Percentiles rank a stretch among this genome's conserved stretches.
Conservation (phyloP, 202 grass and related monocot genomes). For the Schoenoplectus tabernaemontani region DNA sequence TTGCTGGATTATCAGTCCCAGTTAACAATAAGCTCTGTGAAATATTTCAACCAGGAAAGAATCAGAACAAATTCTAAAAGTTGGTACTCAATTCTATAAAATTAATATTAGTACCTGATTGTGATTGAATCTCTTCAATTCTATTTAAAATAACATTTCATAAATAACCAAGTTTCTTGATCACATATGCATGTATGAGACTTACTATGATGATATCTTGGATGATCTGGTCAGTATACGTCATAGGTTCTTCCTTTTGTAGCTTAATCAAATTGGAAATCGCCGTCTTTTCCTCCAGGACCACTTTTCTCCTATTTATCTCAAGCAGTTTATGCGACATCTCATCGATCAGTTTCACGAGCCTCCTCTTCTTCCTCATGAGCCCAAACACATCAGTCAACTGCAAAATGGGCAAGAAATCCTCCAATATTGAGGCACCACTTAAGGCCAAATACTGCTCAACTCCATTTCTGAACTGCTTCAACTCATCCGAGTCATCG, state of each 20-base stretch:
- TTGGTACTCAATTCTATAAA: neutral
- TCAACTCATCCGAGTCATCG: neutral
- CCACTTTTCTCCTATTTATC: neutral
- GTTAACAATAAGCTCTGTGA: conserved; percentile 2
- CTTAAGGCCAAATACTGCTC: conserved; percentile 26
- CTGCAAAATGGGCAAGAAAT: conserved; percentile 34
- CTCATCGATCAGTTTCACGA: neutral
- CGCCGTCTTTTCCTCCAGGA: neutral
- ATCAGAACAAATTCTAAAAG: neutral
- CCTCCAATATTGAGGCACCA: conserved; percentile 31
- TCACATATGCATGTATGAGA: neutral
- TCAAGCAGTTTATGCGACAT: conserved; percentile 27
- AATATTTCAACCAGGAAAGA: neutral
- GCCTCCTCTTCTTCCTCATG: neutral
- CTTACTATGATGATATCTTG: conserved; percentile 49
- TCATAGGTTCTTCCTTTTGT: conserved; percentile 27
- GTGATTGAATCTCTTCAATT: neutral
- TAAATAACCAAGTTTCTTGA: neutral
- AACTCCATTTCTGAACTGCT: conserved; percentile 25
- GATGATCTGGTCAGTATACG: conserved; percentile 42
- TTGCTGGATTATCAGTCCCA: conserved; percentile 44
- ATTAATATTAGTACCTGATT: neutral
- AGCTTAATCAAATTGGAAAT: conserved; percentile 32
- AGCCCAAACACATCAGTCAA: conserved; percentile 30
- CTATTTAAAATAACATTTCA: neutral